phyloP scores from a whole-genome alignment of 768 basidiomycete species.

The Leccinum longicurvipes region DNA sequence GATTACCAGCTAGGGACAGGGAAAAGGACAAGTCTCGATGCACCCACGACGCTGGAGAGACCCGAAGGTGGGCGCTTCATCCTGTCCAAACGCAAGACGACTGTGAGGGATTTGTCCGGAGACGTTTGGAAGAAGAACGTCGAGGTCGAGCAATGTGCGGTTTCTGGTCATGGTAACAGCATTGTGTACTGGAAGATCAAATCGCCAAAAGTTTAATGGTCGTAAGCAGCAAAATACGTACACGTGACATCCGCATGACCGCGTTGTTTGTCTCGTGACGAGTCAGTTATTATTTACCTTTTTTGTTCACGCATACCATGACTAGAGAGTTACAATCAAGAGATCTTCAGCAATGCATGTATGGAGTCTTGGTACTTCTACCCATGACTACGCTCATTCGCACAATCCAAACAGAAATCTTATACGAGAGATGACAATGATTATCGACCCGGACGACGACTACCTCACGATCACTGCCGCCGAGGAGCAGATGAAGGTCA shows the following conservation, averaged over 20 bases:
- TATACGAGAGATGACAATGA: conserved; percentile 64
- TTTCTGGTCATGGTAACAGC: conserved; percentile 61
- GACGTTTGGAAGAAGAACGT: conserved; percentile 57
- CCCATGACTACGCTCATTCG: not conserved
- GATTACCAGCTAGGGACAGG: conserved; percentile 77
- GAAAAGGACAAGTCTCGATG: conserved; percentile 54
- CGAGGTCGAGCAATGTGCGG: conserved; percentile 60
- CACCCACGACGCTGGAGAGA: conserved; percentile 50
- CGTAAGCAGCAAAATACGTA: conserved; percentile 2
- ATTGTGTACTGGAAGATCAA: conserved; percentile 68
- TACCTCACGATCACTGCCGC: conserved; percentile 71
- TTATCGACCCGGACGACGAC: conserved; percentile 79
- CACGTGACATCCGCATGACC: conserved; percentile 21
- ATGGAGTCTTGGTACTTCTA: not conserved
- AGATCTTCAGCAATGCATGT: conserved; percentile 36
- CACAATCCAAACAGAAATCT: conserved; percentile 47
- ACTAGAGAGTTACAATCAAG: conserved; percentile 30
- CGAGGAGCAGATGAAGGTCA: conserved; percentile 63
- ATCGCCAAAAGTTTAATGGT: not conserved
- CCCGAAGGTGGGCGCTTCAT: conserved; percentile 57
- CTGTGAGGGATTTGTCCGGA: conserved; percentile 58
- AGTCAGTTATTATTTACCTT: too few species aligned
- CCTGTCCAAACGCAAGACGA: conserved; percentile 48
- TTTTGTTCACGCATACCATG: conserved; percentile 14
- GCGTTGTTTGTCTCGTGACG: not conserved